Evolutionary conservation across 169 alveolate genomes (phyloP).

Genomic region (Plasmodium ovale): DNA sequence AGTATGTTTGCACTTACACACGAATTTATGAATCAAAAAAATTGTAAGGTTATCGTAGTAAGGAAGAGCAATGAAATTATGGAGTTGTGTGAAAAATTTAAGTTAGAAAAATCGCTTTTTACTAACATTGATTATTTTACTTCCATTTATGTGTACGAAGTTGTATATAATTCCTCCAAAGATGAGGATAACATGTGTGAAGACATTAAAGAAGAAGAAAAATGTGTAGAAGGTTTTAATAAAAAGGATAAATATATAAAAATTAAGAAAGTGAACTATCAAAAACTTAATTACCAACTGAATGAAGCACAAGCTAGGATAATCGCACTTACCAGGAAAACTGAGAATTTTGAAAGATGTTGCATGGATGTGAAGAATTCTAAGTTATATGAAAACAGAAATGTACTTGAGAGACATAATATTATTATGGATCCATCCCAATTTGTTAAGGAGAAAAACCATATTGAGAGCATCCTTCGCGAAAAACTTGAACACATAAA

Average conservation of each 20-base stretch:
- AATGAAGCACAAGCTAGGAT: slow-evolving; percentile 59
- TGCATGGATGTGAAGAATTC: slow-evolving; percentile 1
- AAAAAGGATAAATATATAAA: slow-evolving; percentile 31
- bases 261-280: slow-evolving; percentile 34
- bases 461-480: slow-evolving; percentile 25
- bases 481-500: slow-evolving; percentile 20
- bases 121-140: slow-evolving; percentile 8
- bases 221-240: not conserved
- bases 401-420: slow-evolving; percentile 11
- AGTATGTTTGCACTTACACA: slow-evolving; percentile 46
- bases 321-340: slow-evolving; percentile 21
- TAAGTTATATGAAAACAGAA: slow-evolving; percentile 1
- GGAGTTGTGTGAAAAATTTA: not conserved
- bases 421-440: not conserved
- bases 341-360: slow-evolving; percentile 27
- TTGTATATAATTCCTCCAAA: not conserved
- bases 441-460: slow-evolving; percentile 13
- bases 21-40: slow-evolving; percentile 45
- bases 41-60: slow-evolving; percentile 12
- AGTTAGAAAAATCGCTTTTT: slow-evolving; percentile 1
- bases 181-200: slow-evolving; percentile 6
- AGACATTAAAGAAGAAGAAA: not conserved
- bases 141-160: slow-evolving; percentile 40
- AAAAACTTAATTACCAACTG: slow-evolving; percentile 24
- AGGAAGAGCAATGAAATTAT: slow-evolving; percentile 25